Evolutionary conservation across 2,329 filamentous ascomycete genomes (phyloP).

Genomic region (Cladosporium sp.): DNA sequence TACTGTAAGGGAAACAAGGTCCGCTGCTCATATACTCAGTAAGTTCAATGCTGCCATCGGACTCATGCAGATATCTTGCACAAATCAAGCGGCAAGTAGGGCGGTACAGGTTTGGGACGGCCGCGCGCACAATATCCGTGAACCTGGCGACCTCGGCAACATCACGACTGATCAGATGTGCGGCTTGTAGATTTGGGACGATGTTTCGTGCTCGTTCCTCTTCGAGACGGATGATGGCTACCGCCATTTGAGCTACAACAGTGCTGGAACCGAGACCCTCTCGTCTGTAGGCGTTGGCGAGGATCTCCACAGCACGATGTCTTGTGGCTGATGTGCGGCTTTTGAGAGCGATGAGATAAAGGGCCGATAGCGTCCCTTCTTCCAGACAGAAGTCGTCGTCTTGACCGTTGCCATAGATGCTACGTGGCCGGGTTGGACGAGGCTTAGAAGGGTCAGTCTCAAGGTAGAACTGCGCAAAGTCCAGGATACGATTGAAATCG

Average conservation of each 20-base stretch:
- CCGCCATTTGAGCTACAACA: slow-evolving; percentile 2
- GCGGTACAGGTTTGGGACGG: neutral
- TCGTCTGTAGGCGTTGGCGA: neutral
- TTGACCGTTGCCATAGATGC: slow-evolving; percentile 5
- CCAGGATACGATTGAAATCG: neutral
- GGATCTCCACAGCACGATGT: slow-evolving; percentile 4
- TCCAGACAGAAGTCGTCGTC: slow-evolving; percentile 7
- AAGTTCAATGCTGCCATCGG: neutral
- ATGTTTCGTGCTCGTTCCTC: neutral
- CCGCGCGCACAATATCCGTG: neutral
- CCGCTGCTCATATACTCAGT: slow-evolving; percentile 3
- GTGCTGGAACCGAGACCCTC: slow-evolving; percentile 5
- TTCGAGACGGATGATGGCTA: neutral
- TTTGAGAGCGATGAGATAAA: neutral
- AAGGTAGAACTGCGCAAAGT: neutral
- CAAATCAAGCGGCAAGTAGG: slow-evolving; percentile 5
- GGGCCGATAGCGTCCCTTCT: neutral
- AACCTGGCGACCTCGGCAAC: slow-evolving; percentile 1
- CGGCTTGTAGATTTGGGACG: no score
- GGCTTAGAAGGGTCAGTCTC: neutral
- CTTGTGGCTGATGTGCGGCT: slow-evolving; percentile 3
- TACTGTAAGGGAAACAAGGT: slow-evolving; percentile 8
- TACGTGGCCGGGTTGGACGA: neutral
- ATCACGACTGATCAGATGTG: neutral
- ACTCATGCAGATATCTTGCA: slow-evolving; percentile 8